Evolutionary conservation across 2,329 filamentous ascomycete species (phyloP), one percentile per base, ranked within the genome.

Genomic region (Fusarium sp.): DNA sequence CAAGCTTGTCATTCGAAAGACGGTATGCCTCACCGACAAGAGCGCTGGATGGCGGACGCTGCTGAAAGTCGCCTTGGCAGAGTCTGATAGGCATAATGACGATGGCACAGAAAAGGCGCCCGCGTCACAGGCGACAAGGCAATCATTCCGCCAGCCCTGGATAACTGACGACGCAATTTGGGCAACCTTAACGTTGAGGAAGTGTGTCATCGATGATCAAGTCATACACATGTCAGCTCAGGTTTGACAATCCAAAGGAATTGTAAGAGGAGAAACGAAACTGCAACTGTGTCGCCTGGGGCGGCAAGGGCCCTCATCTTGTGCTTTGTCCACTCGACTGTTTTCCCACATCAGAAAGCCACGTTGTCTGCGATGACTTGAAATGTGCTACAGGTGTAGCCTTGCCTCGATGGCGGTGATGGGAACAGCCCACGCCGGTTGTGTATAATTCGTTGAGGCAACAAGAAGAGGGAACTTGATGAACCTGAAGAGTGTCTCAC

Each of bases 211-310:
- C 44, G 44, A 62, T 38, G 26, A 45, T 57, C 62, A 59, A 65
- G 71, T 56, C 45, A 68, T 74, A 55, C 32, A 52, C 50, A 54
- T 61, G 71, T 74, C 47, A 74, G 71, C 69, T 55, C 58, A 48
- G 22, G 45, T 59, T 65, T 34, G 55, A 50, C 52, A 41, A 47
- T 45, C 15, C 41, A 57, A 56, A 42, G 39, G 41, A 63, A 45
- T 34, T 30, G 41, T 59, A 36, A 62, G 55, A 74, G 48, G 58
- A 52, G 58, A 61, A 58, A 62, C 60, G 39, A 50, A 68, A 57
- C 41, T 61, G 67, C 67, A 68, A 32, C 39, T 44, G 47, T 59
- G 38, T 52, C 55, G 42, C 41, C 47, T 61, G 30, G 36, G 38
- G 51, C 55, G 62, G 32, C 42, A 72, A 72, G 42, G 67, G 51